Evolutionary conservation across 495 filamentous ascomycete genomes (phyloP).

Genomic region (Pyronema domesticum): DNA sequence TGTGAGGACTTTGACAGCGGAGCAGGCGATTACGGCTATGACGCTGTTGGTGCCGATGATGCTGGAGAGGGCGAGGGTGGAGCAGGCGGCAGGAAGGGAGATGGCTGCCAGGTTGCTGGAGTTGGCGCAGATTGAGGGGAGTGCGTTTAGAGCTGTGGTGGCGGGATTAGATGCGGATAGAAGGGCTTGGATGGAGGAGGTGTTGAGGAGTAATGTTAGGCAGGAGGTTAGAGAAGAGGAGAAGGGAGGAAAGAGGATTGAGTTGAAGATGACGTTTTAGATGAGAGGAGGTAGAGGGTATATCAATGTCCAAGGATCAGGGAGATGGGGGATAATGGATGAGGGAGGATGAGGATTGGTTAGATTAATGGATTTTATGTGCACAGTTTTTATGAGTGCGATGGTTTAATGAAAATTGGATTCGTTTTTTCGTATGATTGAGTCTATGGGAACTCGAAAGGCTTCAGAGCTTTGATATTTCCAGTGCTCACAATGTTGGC

Average conservation of each 20-base stretch:
- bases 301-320: too few relatives aligned
- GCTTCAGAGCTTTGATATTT: too few relatives aligned
- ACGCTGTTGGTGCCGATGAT: conserved; percentile 62
- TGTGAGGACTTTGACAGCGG: conserved; percentile 35
- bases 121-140: conserved; percentile 55
- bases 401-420: too few relatives aligned
- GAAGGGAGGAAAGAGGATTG: conserved; percentile 47
- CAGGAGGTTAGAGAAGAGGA: conserved; percentile 25
- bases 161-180: conserved; percentile 50
- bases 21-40: conserved; percentile 42
- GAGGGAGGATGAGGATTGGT: too few relatives aligned
- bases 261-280: conserved; percentile 77
- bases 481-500: too few relatives aligned
- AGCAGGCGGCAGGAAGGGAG: conserved; percentile 37
- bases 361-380: too few relatives aligned
- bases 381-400: too few relatives aligned
- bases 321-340: too few relatives aligned
- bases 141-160: conserved; percentile 58
- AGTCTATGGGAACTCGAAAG: too few relatives aligned
- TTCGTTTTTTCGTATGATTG: too few relatives aligned
- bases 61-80: conserved; percentile 46
- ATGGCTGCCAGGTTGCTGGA: conserved; percentile 62
- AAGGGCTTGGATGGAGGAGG: conserved; percentile 62
- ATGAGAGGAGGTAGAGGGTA: too few relatives aligned
- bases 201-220: conserved; percentile 38